Conservation (phyloP, 163 green algal species). For the Scenedesmus sp. region DNA sequence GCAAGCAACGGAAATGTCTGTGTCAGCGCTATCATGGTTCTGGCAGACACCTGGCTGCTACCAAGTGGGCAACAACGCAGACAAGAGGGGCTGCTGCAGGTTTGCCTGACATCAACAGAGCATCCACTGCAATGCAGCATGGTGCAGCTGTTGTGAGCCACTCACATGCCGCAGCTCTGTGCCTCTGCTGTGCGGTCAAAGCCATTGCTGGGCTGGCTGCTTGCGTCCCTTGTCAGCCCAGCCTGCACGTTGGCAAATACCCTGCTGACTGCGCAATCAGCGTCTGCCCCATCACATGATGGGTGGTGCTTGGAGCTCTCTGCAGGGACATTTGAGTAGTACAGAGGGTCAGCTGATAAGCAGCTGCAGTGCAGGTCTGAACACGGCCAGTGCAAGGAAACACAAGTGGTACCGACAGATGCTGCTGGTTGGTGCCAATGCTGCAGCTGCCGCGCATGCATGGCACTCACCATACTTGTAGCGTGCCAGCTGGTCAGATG, state of each 20-base stretch:
- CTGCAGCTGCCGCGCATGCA: neutral
- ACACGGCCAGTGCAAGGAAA: too few relatives aligned
- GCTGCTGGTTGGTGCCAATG: neutral
- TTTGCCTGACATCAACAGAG: neutral
- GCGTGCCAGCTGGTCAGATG: neutral
- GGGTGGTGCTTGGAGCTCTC: neutral
- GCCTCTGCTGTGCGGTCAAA: neutral
- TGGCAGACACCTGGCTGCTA: too few relatives aligned
- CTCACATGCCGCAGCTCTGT: neutral
- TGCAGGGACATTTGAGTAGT: neutral
- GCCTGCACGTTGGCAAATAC: conserved; percentile 1
- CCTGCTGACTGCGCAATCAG: neutral
- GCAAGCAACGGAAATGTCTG: too few relatives aligned
- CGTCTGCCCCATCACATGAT: neutral
- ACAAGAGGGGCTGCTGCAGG: neutral
- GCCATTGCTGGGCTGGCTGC: conserved; percentile 1
- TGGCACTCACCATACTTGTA: neutral
- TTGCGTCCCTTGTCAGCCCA: neutral
- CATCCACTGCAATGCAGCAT: neutral
- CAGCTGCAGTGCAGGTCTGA: neutral
- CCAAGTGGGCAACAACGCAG: neutral
- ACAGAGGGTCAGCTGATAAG: neutral
- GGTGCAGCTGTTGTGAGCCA: neutral
- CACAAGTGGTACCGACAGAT: neutral
- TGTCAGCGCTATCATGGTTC: too few relatives aligned